phyloP scores from a whole-genome alignment of 345 rosid genomes.

The Ceriops tagal region DNA sequence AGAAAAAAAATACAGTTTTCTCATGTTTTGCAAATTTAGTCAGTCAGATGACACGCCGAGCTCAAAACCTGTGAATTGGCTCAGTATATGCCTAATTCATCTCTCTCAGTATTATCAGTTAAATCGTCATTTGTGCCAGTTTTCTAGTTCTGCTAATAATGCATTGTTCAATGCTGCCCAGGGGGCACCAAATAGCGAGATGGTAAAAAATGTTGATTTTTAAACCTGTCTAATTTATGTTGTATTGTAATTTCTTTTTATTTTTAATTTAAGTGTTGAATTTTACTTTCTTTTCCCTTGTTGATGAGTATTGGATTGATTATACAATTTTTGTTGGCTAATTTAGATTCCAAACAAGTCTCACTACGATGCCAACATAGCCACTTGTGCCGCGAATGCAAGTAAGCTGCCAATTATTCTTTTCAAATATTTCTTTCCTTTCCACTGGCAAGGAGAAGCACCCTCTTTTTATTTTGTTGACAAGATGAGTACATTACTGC shows the following conservation, averaged over 20 bases:
- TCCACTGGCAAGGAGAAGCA: neutral
- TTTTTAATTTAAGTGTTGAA: neutral
- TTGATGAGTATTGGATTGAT: conserved; percentile 6
- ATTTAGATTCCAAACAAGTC: conserved; percentile 82
- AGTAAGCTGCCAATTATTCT: conserved; percentile 35
- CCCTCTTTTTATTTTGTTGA: no score
- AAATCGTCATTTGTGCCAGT: conserved; percentile 79
- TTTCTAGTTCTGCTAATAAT: conserved; percentile 65
- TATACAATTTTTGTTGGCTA: conserved; percentile 5
- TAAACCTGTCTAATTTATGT: conserved; percentile 12
- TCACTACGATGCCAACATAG: conserved; percentile 62
- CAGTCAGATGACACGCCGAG: neutral
- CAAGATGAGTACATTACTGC: neutral
- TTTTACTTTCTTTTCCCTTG: conserved; percentile 5
- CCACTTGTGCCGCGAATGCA: conserved; percentile 67
- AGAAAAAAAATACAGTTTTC: no score
- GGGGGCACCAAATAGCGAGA: conserved; percentile 67
- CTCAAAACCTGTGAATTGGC: neutral
- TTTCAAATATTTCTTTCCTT: conserved; percentile 2
- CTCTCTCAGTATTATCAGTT: conserved; percentile 25
- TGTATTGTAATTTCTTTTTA: neutral
- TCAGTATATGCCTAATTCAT: no score
- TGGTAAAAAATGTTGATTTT: conserved; percentile 46
- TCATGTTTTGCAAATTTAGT: no score
- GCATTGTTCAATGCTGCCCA: conserved; percentile 88